phyloP scores from a whole-genome alignment of 441 rosid species.

The Adansonia grandidieri region DNA sequence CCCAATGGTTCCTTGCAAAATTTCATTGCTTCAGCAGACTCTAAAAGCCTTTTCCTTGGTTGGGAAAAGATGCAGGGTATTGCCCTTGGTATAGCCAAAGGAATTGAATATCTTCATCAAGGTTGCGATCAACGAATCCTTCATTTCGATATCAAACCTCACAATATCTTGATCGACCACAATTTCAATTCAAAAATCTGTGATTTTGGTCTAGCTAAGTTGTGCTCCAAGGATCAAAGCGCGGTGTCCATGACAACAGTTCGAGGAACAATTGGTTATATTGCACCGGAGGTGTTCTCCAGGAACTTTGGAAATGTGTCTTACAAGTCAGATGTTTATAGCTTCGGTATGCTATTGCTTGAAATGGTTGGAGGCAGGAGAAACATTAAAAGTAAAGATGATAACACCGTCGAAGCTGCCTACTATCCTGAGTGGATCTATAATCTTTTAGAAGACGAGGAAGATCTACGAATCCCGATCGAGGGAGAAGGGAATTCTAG shows the following conservation, averaged over 20 bases:
- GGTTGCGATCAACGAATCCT: conserved; percentile 27
- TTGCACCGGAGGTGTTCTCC: conserved; percentile 1
- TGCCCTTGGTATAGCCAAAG: conserved; percentile 22
- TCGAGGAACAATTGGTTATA: conserved; percentile 8
- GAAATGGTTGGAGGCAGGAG: conserved; percentile 23
- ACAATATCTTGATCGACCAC: conserved; percentile 13
- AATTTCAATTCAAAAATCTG: conserved; percentile 24
- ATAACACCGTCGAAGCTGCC: conserved; percentile 25
- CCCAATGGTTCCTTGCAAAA: conserved; percentile 26
- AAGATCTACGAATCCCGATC: conserved; percentile 29
- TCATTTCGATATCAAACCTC: conserved; percentile 19
- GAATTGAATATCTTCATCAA: conserved; percentile 25
- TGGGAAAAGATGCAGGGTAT: conserved; percentile 23
- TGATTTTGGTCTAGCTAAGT: conserved; percentile 18
- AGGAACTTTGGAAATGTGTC: neutral
- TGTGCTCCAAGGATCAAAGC: conserved; percentile 10
- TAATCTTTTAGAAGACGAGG: conserved; percentile 26
- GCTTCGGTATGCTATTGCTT: neutral
- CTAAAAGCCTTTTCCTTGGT: neutral
- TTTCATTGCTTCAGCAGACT: conserved; percentile 14
- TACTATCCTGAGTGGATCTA: conserved; percentile 10
- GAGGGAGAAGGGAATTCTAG: conserved; percentile 27
- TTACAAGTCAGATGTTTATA: conserved; percentile 6
- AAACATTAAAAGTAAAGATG: conserved; percentile 2
- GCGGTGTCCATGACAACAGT: neutral